These are phyloP conservation scores for Pythium grandisporangium DNA, from an alignment of 352 stramenopile species.

Conservation along the genomic window DNA sequence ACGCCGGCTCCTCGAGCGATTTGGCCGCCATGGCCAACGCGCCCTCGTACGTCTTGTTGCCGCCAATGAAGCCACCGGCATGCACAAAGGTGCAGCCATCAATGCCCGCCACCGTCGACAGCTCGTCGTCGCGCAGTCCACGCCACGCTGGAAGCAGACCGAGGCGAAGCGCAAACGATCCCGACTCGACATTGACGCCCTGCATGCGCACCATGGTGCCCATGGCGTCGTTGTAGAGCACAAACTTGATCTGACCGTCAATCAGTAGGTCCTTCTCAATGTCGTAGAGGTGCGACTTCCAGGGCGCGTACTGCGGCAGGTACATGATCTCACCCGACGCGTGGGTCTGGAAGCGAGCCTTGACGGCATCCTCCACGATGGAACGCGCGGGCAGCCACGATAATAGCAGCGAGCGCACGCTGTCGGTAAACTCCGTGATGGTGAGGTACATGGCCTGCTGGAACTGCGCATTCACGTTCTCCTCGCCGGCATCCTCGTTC, in stretches of 20 bases:
- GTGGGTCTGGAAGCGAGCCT: constrained; percentile 84
- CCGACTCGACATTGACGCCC: constrained; percentile 90
- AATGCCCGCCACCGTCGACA: constrained; percentile 86
- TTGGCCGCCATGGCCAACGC: constrained; percentile 91
- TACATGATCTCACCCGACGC: constrained; percentile 90
- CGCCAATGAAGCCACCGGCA: constrained; percentile 98
- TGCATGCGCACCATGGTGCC: constrained; percentile 95
- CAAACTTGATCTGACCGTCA: constrained; percentile 92
- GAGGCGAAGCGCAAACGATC: constrained; percentile 91
- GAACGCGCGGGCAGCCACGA: constrained; percentile 91
- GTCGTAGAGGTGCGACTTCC: constrained; percentile 96
- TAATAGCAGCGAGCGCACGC: constrained; percentile 87
- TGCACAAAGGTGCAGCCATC: constrained; percentile 95
- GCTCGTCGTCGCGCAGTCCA: constrained; percentile 91
- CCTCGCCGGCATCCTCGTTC: constrained; percentile 89
- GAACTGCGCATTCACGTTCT: constrained; percentile 88
- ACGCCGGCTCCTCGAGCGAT: constrained; percentile 47
- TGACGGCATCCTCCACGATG: constrained; percentile 90
- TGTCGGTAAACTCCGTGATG: constrained; percentile 91
- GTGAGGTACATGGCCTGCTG: constrained; percentile 92
- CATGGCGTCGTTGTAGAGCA: constrained; percentile 93
- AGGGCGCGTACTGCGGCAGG: constrained; percentile 90
- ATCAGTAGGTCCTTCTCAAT: constrained; percentile 90
- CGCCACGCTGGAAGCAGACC: constrained; percentile 89
- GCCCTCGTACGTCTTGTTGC: constrained; percentile 94